Conservation (phyloP, 139 green algal genomes). For the Tetraselmis chui region DNA sequence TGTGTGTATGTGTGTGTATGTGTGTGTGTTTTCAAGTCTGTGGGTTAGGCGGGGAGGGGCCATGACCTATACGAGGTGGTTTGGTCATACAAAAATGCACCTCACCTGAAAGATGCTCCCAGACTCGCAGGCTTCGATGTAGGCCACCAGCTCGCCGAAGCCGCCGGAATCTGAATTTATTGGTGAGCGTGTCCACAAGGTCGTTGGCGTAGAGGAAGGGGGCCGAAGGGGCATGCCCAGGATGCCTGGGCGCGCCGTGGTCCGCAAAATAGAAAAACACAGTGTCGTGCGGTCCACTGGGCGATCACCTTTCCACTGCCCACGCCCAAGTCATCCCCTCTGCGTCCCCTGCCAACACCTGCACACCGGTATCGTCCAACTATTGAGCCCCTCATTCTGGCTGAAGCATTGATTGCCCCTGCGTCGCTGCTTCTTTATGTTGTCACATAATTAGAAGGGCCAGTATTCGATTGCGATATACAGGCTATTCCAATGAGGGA, state of each 20-base stretch:
- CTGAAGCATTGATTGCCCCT: too few species aligned
- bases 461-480: too few species aligned
- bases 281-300: conserved; percentile 56
- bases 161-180: conserved; percentile 11
- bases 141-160: conserved; percentile 24
- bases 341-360: conserved; percentile 69
- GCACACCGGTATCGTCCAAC: too few species aligned
- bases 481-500: too few species aligned
- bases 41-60: too few species aligned
- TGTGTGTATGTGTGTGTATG: too few species aligned
- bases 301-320: conserved; percentile 49
- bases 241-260: conserved; percentile 66
- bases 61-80: too few species aligned
- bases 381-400: too few species aligned
- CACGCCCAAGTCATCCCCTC: conserved; percentile 24
- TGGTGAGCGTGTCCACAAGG: conserved; percentile 54
- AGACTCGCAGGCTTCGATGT: conserved; percentile 89
- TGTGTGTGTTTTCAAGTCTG: too few species aligned
- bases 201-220: conserved; percentile 86
- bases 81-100: too few species aligned
- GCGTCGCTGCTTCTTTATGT: too few species aligned
- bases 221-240: conserved; percentile 86
- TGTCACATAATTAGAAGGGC: too few species aligned
- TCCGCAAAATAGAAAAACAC: conserved; percentile 85
- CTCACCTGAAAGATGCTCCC: conserved; percentile 84